A percentile compares a stretch with the other conserved stretches of the same genome.
Evolutionary conservation across 2,329 filamentous ascomycete genomes (phyloP).

Genomic region (Exophiala spinifera): DNA sequence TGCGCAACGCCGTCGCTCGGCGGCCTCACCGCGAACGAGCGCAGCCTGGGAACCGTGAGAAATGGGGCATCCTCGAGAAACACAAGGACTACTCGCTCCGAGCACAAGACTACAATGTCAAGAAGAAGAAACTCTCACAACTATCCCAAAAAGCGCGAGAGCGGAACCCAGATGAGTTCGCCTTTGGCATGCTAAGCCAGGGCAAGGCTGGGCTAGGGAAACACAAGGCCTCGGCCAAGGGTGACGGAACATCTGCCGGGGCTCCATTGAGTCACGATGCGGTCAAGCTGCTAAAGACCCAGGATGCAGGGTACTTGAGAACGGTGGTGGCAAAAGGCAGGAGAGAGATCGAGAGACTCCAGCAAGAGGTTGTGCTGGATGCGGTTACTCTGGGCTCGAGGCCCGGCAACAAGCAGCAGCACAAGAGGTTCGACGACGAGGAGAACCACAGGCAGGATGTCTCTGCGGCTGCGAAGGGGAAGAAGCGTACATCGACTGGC

Average conservation of each 20-base stretch:
- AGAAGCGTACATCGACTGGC: conserved; percentile 26
- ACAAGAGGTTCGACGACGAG: conserved; percentile 39
- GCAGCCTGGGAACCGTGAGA: conserved; percentile 76
- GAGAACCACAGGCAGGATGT: conserved; percentile 10
- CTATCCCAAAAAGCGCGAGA: conserved; percentile 59
- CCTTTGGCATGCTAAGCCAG: conserved; percentile 61
- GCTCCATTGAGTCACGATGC: conserved; percentile 52
- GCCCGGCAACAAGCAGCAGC: conserved; percentile 32
- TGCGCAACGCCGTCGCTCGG: conserved; percentile 66
- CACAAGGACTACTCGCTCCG: conserved; percentile 76
- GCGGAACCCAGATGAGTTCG: conserved; percentile 65
- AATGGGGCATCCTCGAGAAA: conserved; percentile 92
- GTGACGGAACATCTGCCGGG: conserved; percentile 8
- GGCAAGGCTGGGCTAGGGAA: conserved; percentile 41
- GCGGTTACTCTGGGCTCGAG: conserved; percentile 24
- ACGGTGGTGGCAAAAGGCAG: conserved; percentile 58
- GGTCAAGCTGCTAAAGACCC: conserved; percentile 63
- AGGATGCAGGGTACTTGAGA: conserved; percentile 61
- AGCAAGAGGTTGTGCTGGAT: conserved; percentile 37
- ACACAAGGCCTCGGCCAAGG: conserved; percentile 47
- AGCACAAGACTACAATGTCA: conserved; percentile 61
- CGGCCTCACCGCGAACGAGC: conserved; percentile 87
- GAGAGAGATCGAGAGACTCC: conserved; percentile 41
- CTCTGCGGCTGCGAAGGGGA: conserved; percentile 28
- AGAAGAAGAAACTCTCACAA: conserved; percentile 58